Conservation (phyloP, 495 filamentous ascomycete genomes). For the Jackrogersella multiformis region DNA sequence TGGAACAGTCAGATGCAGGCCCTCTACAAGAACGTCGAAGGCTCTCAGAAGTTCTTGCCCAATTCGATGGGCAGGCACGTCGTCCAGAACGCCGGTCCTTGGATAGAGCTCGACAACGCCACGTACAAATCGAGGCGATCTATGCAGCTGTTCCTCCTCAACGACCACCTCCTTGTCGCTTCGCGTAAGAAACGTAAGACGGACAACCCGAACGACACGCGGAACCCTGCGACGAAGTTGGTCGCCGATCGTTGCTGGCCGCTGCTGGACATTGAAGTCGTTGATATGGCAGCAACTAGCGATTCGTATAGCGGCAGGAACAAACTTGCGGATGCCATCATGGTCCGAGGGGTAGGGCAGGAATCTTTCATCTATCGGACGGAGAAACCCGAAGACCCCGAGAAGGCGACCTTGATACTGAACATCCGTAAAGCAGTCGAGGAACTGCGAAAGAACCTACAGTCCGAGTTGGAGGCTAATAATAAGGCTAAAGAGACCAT, state of each 20-base stretch:
- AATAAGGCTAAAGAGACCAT: constrained; percentile 81
- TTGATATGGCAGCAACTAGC: constrained; percentile 77
- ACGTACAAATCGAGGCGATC: constrained; percentile 90
- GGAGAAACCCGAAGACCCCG: constrained; percentile 73
- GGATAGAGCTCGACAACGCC: constrained; percentile 96
- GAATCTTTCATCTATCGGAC: constrained; percentile 94
- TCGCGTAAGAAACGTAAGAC: constrained; percentile 88
- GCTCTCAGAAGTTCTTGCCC: constrained; percentile 94
- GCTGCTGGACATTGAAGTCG: constrained; percentile 89
- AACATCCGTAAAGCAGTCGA: constrained; percentile 93
- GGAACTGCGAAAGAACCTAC: constrained; percentile 81
- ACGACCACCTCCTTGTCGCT: constrained; percentile 92
- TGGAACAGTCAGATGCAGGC: constrained; percentile 90
- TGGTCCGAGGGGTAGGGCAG: constrained; percentile 81
- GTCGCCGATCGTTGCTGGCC: constrained; percentile 96
- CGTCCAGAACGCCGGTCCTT: constrained; percentile 84
- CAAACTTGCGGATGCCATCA: constrained; percentile 87
- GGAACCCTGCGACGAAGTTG: constrained; percentile 76
- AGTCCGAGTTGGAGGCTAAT: constrained; percentile 82
- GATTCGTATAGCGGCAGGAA: constrained; percentile 65
- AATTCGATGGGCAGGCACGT: constrained; percentile 92
- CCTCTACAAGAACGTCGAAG: constrained; percentile 94
- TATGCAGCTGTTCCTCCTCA: constrained; percentile 89
- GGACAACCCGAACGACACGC: constrained; percentile 69
- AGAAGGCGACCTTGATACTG: constrained; percentile 81